Evolutionary conservation across 345 rosid species (phyloP).

Genomic region (Murraya paniculata): DNA sequence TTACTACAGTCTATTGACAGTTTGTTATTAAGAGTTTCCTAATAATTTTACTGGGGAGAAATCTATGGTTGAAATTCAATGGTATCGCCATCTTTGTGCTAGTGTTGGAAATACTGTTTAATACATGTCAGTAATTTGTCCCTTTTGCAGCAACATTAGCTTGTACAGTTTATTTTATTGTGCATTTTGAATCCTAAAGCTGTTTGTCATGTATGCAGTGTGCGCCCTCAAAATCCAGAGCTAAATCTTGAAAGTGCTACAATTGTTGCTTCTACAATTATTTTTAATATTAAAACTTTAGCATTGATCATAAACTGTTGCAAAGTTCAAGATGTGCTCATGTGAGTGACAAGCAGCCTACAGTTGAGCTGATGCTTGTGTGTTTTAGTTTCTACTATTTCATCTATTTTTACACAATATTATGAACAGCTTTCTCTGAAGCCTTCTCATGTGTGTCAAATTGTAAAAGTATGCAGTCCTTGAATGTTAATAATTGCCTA

Average conservation of each 20-base stretch:
- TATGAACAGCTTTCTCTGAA: not conserved
- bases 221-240: not conserved
- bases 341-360: not conserved
- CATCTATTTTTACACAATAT: not conserved
- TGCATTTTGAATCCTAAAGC: not conserved
- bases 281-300: not conserved
- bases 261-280: not conserved
- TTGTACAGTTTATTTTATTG: not conserved
- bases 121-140: not conserved
- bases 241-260: not conserved
- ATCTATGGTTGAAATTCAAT: not conserved
- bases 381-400: not conserved
- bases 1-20: not conserved
- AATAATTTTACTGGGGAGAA: not conserved
- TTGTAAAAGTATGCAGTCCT: not conserved
- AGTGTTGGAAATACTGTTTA: not conserved
- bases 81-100: not conserved
- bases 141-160: not conserved
- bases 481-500: constrained; percentile 9
- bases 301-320: not conserved
- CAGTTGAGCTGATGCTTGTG: not conserved
- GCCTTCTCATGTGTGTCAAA: not conserved
- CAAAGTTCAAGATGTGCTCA: not conserved
- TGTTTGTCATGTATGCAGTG: not conserved
- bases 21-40: not conserved